These are phyloP conservation scores for Vicia villosa DNA, from an alignment of 306 rosid species.

Conservation along the genomic window DNA sequence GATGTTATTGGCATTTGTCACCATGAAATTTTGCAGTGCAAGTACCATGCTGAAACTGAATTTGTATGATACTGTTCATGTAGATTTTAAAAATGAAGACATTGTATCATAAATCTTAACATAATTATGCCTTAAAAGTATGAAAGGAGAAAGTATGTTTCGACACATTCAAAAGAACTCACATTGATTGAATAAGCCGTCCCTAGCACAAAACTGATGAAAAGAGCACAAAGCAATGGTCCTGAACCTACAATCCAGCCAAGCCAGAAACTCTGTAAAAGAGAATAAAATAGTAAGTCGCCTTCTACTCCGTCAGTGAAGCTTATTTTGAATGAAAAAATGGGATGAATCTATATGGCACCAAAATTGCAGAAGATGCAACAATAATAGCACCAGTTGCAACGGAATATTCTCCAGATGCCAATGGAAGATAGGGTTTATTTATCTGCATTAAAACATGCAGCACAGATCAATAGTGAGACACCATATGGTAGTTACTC, in stretches of 20 bases:
- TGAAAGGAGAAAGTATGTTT: not conserved
- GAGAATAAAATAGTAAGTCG: slow-evolving; percentile 38
- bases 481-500: slow-evolving; percentile 21
- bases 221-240: slow-evolving; percentile 97
- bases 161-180: slow-evolving; percentile 45
- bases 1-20: slow-evolving; percentile 27
- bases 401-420: slow-evolving; percentile 93
- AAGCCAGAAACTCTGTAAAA: slow-evolving; percentile 85
- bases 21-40: slow-evolving; percentile 14
- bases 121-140: slow-evolving; percentile 7
- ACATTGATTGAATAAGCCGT: slow-evolving; percentile 96
- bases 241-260: slow-evolving; percentile 94
- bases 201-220: slow-evolving; percentile 84
- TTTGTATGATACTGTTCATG: not conserved
- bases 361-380: slow-evolving; percentile 73
- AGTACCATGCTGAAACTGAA: not conserved
- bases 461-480: slow-evolving; percentile 23
- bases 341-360: slow-evolving; percentile 37
- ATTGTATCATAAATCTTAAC: too few relatives aligned
- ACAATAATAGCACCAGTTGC: slow-evolving; percentile 73
- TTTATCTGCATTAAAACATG: slow-evolving; percentile 68
- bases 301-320: slow-evolving; percentile 19
- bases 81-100: slow-evolving; percentile 15
- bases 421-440: slow-evolving; percentile 98
- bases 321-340: slow-evolving; percentile 15